Evolutionary conservation across 176 grass and related monocot species (phyloP).

Genomic region (Cenchrus americanus): DNA sequence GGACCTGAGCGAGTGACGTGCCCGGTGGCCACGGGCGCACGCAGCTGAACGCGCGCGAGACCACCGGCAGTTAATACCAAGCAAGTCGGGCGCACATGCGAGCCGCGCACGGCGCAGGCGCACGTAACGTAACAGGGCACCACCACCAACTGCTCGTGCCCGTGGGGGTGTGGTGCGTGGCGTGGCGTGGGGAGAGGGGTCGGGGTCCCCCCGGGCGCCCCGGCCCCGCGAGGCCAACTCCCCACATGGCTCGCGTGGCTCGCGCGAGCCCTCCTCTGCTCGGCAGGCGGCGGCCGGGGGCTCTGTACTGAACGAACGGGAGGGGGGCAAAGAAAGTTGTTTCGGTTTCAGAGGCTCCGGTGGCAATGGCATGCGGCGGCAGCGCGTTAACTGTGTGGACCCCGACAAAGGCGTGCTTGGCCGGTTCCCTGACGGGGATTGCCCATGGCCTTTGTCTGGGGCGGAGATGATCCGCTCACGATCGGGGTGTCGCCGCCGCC

Average conservation of each 20-base stretch:
- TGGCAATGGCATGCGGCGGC: neutral
- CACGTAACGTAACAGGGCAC: neutral
- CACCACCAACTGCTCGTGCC: slow-evolving; percentile 39
- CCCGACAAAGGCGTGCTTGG: neutral
- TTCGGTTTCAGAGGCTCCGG: neutral
- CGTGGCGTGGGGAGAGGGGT: neutral
- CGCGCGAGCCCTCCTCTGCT: neutral
- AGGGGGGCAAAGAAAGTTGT: neutral
- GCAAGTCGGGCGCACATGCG: slow-evolving; percentile 61
- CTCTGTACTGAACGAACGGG: too few relatives aligned
- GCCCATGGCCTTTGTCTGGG: slow-evolving; percentile 2
- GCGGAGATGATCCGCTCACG: slow-evolving; percentile 12
- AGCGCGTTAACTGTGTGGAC: slow-evolving; percentile 2
- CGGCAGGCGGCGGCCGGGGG: neutral
- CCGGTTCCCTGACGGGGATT: slow-evolving; percentile 27
- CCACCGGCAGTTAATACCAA: slow-evolving; percentile 51
- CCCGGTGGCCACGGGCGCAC: neutral
- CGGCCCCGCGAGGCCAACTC: slow-evolving; percentile 11
- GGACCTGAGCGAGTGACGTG: slow-evolving; percentile 1
- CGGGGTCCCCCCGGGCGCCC: neutral
- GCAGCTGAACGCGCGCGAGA: neutral
- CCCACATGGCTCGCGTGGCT: slow-evolving; percentile 51
- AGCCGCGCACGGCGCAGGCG: neutral
- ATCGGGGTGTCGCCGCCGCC: neutral
- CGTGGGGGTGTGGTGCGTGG: neutral